A percentile compares a stretch with the other conserved stretches of the same genome.
phyloP scores from a whole-genome alignment of 495 filamentous ascomycete species.

The Xylaria palmicola region DNA sequence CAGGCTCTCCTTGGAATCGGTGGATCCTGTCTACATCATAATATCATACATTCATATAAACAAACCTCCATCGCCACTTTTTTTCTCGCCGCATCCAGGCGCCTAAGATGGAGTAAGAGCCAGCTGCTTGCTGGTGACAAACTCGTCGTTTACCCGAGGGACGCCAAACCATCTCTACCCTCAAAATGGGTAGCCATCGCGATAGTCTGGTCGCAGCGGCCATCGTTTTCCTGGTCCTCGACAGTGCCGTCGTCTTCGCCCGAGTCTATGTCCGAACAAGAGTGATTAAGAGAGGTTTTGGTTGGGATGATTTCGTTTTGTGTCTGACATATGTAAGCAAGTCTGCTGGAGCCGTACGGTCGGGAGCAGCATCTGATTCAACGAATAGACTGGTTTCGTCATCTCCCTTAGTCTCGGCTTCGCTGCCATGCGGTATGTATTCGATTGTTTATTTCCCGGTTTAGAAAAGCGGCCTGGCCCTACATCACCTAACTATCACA shows the following conservation, averaged over 20 bases:
- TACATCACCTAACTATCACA: no score
- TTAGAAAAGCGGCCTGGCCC: background rate
- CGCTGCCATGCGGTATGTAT: constrained; percentile 21
- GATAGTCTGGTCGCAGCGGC: constrained; percentile 24
- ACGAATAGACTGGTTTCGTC: constrained; percentile 23
- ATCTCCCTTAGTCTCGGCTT: constrained; percentile 29
- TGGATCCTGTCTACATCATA: background rate
- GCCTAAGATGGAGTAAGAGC: background rate
- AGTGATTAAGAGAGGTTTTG: constrained; percentile 24
- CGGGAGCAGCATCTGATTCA: background rate
- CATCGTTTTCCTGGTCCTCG: constrained; percentile 24
- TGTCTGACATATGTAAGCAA: constrained; percentile 24
- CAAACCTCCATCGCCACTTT: background rate
- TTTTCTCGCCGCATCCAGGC: background rate
- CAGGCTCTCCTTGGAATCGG: background rate
- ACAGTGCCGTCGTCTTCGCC: constrained; percentile 20
- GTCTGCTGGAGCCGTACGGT: background rate
- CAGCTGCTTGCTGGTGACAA: constrained; percentile 4
- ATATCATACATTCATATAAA: background rate
- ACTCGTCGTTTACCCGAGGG: constrained; percentile 1
- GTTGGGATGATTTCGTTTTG: constrained; percentile 29
- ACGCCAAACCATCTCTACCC: background rate
- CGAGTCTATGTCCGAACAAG: constrained; percentile 28
- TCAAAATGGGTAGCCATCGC: constrained; percentile 21
- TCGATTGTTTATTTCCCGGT: background rate